phyloP scores from a whole-genome alignment of 495 filamentous ascomycete genomes.

The Elaphomyces granulatus region DNA sequence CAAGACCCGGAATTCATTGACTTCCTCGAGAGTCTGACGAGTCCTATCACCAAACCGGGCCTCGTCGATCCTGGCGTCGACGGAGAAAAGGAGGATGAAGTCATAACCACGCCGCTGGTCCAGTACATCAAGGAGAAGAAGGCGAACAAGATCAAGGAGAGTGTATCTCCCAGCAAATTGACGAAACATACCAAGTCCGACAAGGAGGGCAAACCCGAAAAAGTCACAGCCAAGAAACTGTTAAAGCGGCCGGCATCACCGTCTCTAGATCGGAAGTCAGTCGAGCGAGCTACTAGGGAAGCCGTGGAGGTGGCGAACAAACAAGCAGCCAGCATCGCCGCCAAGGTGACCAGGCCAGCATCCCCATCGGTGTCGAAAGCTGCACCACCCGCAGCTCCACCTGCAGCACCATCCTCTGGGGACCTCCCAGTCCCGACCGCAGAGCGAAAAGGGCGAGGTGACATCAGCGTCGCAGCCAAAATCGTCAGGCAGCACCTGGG shows the following conservation, averaged over 20 bases:
- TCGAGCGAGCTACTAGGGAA: slow-evolving; percentile 54
- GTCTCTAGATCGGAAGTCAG: no score
- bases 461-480: slow-evolving; percentile 58
- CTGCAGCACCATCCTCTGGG: slow-evolving; percentile 11
- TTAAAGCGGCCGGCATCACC: slow-evolving; percentile 21
- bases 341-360: slow-evolving; percentile 18
- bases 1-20: slow-evolving; percentile 89
- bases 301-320: slow-evolving; percentile 69
- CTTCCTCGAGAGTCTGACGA: slow-evolving; percentile 77
- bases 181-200: slow-evolving; percentile 44
- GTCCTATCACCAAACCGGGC: slow-evolving; percentile 46
- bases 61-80: slow-evolving; percentile 38
- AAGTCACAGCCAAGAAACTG: slow-evolving; percentile 37
- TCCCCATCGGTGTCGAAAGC: slow-evolving; percentile 23
- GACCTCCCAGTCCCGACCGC: slow-evolving; percentile 14
- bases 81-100: slow-evolving; percentile 40
- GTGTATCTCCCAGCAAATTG: slow-evolving; percentile 30
- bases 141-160: slow-evolving; percentile 70
- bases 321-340: slow-evolving; percentile 32
- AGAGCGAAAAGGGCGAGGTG: slow-evolving; percentile 52
- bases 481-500: slow-evolving; percentile 88
- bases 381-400: slow-evolving; percentile 8
- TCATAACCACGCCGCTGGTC: slow-evolving; percentile 74
- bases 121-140: slow-evolving; percentile 86
- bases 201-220: slow-evolving; percentile 46